Evolutionary conservation across 768 basidiomycete species (phyloP).

Genomic region (Pseudohyphozyma bogoriensis): DNA sequence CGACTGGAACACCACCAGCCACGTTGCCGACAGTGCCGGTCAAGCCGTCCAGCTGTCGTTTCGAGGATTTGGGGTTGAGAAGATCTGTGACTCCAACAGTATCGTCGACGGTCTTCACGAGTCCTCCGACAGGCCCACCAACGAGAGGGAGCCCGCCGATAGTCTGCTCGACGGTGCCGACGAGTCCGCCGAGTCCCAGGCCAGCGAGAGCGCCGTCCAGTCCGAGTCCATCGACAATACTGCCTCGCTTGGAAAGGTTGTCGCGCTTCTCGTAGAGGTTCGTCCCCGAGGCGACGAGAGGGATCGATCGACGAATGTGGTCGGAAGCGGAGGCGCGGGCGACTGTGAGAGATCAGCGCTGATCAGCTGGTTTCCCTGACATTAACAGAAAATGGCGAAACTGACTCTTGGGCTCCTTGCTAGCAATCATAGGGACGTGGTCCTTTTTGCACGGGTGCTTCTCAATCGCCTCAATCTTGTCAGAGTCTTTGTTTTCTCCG

Average conservation of each 20-base stretch:
- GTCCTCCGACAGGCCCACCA: slow-evolving; percentile 12
- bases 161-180: slow-evolving; percentile 7
- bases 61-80: slow-evolving; percentile 8
- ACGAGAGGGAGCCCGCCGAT: slow-evolving; percentile 18
- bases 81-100: slow-evolving; percentile 11
- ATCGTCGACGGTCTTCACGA: slow-evolving; percentile 13
- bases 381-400: no score
- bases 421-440: background rate
- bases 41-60: slow-evolving; percentile 1
- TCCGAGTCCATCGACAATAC: slow-evolving; percentile 9
- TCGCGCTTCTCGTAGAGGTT: background rate
- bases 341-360: no score
- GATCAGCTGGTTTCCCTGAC: no score
- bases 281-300: slow-evolving; percentile 1
- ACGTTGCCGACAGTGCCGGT: background rate
- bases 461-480: background rate
- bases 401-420: no score
- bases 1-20: no score
- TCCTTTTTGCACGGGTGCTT: background rate
- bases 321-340: background rate
- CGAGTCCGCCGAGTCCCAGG: slow-evolving; percentile 16
- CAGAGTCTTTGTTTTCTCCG: background rate
- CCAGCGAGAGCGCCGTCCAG: slow-evolving; percentile 8
- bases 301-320: slow-evolving; percentile 10
- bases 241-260: slow-evolving; percentile 10